A percentile compares a stretch with the other conserved stretches of the same genome.
Conservation (phyloP, 208 protist species). For the Trypanosoma platydactyli region DNA sequence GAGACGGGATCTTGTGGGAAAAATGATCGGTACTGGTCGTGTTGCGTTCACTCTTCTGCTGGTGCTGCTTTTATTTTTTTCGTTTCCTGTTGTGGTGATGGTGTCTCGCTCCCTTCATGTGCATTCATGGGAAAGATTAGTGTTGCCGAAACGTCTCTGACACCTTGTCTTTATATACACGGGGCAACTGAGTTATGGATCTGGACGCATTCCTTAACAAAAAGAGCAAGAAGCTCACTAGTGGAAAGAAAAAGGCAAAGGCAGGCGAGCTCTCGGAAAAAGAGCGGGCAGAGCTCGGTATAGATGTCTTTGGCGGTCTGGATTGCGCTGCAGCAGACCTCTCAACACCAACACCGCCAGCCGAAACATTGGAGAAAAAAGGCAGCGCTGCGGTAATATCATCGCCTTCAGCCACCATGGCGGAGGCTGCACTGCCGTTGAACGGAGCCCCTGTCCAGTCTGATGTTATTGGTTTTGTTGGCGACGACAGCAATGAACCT, state of each 20-base stretch:
- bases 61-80: no score
- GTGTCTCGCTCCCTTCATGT: neutral
- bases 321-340: neutral
- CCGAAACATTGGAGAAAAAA: neutral
- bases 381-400: neutral
- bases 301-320: conserved; percentile 37
- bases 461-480: neutral
- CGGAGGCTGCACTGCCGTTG: neutral
- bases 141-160: neutral
- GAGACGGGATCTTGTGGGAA: no score
- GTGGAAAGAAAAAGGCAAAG: conserved; percentile 53
- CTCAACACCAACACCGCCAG: neutral
- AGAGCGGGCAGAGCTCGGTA: conserved; percentile 40
- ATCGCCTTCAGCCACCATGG: neutral
- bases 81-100: no score
- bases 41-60: no score
- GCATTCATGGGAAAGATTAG: neutral
- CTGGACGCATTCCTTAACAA: conserved; percentile 69
- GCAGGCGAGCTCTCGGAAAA: conserved; percentile 31
- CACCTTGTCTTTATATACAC: neutral
- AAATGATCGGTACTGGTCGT: no score
- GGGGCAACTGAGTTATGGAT: conserved; percentile 35
- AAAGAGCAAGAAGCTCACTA: conserved; percentile 59
- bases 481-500: neutral
- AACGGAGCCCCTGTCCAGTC: neutral